These are phyloP conservation scores for Vitellaria paradoxa DNA, from an alignment of 179 eudicot genomes.

Conservation along the genomic window DNA sequence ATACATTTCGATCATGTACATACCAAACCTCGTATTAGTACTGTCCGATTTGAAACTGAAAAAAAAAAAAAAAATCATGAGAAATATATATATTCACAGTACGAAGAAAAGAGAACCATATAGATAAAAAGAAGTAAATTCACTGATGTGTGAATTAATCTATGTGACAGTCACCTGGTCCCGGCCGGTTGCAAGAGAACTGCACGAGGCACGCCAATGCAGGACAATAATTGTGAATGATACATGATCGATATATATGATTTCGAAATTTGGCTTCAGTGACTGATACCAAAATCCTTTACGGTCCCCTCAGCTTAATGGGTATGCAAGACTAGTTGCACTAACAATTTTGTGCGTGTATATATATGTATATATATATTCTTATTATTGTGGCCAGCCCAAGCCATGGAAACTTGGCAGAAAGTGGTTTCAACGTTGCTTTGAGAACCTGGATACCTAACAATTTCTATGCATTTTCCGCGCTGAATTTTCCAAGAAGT, in stretches of 20 bases:
- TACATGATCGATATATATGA: neutral
- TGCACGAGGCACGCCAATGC: constrained; percentile 7
- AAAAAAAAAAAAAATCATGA: no score
- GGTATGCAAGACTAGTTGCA: neutral
- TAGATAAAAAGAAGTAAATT: no score
- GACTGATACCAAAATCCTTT: neutral
- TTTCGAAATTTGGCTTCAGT: neutral
- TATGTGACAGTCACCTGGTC: neutral
- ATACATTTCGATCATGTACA: no score
- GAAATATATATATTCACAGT: neutral
- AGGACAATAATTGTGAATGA: neutral
- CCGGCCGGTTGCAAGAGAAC: neutral
- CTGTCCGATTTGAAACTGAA: no score
- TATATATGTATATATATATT: neutral
- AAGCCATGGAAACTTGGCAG: neutral
- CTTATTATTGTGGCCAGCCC: neutral
- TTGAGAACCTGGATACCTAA: neutral
- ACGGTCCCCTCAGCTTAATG: neutral
- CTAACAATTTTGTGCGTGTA: neutral
- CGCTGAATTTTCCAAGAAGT: neutral
- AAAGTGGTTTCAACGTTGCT: neutral
- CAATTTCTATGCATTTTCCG: neutral
- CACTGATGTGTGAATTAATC: no score
- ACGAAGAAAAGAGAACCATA: neutral
- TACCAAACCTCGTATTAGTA: no score